Evolutionary conservation across 2,329 filamentous ascomycete genomes (phyloP).

Genomic region (Trichoderma arundinaceum): DNA sequence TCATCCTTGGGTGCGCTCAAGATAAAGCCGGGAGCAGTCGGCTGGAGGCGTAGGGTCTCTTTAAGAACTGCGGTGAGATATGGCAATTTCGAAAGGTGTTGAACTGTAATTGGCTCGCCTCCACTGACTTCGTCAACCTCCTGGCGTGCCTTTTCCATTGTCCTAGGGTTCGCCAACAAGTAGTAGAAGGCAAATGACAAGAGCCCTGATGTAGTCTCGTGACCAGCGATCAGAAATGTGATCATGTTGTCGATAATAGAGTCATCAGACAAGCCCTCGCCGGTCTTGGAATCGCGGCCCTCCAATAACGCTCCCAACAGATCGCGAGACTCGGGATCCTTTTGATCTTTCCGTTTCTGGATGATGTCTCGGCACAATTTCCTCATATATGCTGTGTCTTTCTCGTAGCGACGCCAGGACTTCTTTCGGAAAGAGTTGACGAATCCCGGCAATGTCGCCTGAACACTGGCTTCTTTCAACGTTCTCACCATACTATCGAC

Average conservation of each 20-base stretch:
- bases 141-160: slow-evolving; percentile 61
- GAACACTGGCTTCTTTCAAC: slow-evolving; percentile 25
- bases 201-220: slow-evolving; percentile 69
- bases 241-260: slow-evolving; percentile 71
- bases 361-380: slow-evolving; percentile 23
- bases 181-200: slow-evolving; percentile 67
- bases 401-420: slow-evolving; percentile 16
- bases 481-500: slow-evolving; percentile 28
- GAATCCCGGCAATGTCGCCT: slow-evolving; percentile 12
- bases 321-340: neutral
- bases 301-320: slow-evolving; percentile 6
- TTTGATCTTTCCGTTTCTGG: slow-evolving; percentile 16
- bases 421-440: slow-evolving; percentile 25
- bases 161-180: slow-evolving; percentile 62
- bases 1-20: slow-evolving; percentile 48
- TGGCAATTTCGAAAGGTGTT: slow-evolving; percentile 65
- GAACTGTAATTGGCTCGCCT: slow-evolving; percentile 57
- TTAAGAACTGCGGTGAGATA: slow-evolving; percentile 68
- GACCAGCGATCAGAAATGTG: slow-evolving; percentile 70
- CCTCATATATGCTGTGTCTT: slow-evolving; percentile 18
- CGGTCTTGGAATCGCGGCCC: slow-evolving; percentile 44
- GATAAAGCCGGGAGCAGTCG: slow-evolving; percentile 40
- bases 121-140: slow-evolving; percentile 68
- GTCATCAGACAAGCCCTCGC: slow-evolving; percentile 62
- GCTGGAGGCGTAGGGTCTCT: slow-evolving; percentile 52